Evolutionary conservation across 257 asterid species (phyloP).

Genomic region (Primulina huaijiensis): DNA sequence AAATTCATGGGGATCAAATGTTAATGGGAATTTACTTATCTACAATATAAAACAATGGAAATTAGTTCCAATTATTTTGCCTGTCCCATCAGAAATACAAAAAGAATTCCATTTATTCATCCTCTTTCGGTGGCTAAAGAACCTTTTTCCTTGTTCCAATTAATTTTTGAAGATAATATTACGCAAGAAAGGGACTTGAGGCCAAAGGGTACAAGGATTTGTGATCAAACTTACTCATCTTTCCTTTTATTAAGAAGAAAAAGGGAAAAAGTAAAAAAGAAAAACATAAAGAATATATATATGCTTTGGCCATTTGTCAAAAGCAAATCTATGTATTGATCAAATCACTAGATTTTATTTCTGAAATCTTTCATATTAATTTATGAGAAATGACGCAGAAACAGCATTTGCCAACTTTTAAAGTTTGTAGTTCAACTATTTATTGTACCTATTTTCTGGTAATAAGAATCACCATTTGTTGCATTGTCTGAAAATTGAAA

Average conservation of each 20-base stretch:
- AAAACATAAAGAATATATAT: not conserved
- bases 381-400: not conserved
- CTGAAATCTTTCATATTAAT: too few relatives aligned
- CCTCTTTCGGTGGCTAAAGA: slow-evolving; percentile 31
- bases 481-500: not conserved
- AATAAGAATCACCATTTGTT: too few relatives aligned
- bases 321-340: not conserved
- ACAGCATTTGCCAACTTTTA: not conserved
- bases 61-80: not conserved
- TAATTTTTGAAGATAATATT: slow-evolving; percentile 20
- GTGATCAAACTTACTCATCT: slow-evolving; percentile 18
- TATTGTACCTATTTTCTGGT: not conserved
- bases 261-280: not conserved
- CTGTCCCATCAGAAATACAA: slow-evolving; percentile 12
- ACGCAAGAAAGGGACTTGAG: slow-evolving; percentile 24
- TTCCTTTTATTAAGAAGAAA: slow-evolving; percentile 11
- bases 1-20: not conserved
- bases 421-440: not conserved
- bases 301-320: slow-evolving; percentile 4
- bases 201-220: slow-evolving; percentile 1
- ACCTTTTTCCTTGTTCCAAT: slow-evolving; percentile 27
- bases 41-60: not conserved
- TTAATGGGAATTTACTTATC: not conserved
- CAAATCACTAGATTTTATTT: not conserved
- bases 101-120: slow-evolving; percentile 20